A percentile compares a stretch with the other conserved stretches of the same genome.
Conservation (phyloP, 768 basidiomycete genomes). For the Macrocybe gigantea region DNA sequence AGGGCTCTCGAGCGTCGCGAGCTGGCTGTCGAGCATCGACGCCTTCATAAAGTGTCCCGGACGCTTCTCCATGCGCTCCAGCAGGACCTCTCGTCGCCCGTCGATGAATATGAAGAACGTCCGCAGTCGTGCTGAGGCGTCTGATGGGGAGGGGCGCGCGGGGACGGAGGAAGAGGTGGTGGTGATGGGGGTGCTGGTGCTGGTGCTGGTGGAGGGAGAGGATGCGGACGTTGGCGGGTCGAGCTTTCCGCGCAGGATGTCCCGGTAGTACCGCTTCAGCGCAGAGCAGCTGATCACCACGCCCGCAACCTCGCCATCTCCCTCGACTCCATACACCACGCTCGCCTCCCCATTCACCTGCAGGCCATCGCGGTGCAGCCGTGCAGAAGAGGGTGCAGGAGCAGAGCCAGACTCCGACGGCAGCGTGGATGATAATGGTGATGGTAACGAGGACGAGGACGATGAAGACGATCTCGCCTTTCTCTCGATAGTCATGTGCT, state of each 20-base stretch:
- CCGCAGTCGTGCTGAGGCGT: slow-evolving; percentile 27
- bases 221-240: too few relatives aligned
- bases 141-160: slow-evolving; percentile 12
- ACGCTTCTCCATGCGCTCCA: slow-evolving; percentile 59
- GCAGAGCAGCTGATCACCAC: slow-evolving; percentile 88
- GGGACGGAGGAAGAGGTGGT: slow-evolving; percentile 13
- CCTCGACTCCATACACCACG: neutral
- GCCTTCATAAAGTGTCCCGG: slow-evolving; percentile 82
- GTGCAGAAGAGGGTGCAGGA: too few relatives aligned
- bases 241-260: slow-evolving; percentile 62
- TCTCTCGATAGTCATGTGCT: slow-evolving; percentile 27
- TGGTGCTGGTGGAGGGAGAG: neutral
- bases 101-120: slow-evolving; percentile 83
- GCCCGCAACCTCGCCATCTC: slow-evolving; percentile 25
- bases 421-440: too few relatives aligned
- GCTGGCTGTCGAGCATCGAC: slow-evolving; percentile 74
- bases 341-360: slow-evolving; percentile 3
- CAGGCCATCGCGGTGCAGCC: neutral
- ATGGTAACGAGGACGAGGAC: too few relatives aligned
- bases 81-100: slow-evolving; percentile 48
- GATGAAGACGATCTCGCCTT: neutral
- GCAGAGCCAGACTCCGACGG: too few relatives aligned
- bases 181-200: slow-evolving; percentile 1
- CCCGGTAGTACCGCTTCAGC: slow-evolving; percentile 75
- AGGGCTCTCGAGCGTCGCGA: slow-evolving; percentile 66